A percentile compares a stretch with the other conserved stretches of the same genome.
Evolutionary conservation across 1,284 basidiomycete species (phyloP).

Genomic region (Pterula multifida): DNA sequence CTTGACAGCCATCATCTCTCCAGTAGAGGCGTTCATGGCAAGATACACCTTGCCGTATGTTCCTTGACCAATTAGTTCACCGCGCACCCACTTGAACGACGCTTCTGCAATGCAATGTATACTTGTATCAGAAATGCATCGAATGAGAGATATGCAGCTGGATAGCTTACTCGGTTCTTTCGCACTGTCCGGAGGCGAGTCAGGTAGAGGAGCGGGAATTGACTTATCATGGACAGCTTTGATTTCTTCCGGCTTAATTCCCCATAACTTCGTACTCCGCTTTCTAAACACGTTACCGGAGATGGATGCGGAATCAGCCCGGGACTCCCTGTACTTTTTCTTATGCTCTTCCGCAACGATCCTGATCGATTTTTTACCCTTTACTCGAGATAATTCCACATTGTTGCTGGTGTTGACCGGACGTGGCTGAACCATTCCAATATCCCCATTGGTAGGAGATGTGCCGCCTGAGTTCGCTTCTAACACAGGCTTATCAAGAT

Average conservation of each 20-base stretch:
- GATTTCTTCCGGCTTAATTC: slow-evolving; percentile 87
- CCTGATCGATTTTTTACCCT: slow-evolving; percentile 81
- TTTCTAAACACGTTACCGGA: slow-evolving; percentile 50
- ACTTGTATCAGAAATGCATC: no score
- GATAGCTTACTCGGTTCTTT: slow-evolving; percentile 45
- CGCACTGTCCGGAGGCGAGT: slow-evolving; percentile 30
- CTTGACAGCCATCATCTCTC: slow-evolving; percentile 99
- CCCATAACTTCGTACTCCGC: slow-evolving; percentile 94
- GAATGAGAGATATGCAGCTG: slow-evolving; percentile 8
- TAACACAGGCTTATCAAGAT: slow-evolving; percentile 92
- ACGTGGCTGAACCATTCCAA: slow-evolving; percentile 22
- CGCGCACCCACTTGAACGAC: slow-evolving; percentile 98
- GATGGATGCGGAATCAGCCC: slow-evolving; percentile 33
- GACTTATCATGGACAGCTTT: slow-evolving; percentile 54
- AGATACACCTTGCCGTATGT: slow-evolving; percentile 96
- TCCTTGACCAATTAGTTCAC: slow-evolving; percentile 93
- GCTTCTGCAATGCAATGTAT: slow-evolving; percentile 34
- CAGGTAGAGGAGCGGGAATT: slow-evolving; percentile 26
- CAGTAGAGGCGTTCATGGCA: slow-evolving; percentile 94
- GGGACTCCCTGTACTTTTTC: slow-evolving; percentile 52
- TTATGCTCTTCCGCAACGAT: slow-evolving; percentile 80
- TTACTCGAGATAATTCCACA: slow-evolving; percentile 29
- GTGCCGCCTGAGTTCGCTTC: slow-evolving; percentile 72
- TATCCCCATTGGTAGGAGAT: slow-evolving; percentile 63
- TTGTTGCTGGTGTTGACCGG: slow-evolving; percentile 17